A percentile compares a stretch with the other conserved stretches of the same genome.
These are phyloP conservation scores for Drechslerella stenobrocha DNA, from an alignment of 2,329 filamentous ascomycete genomes.

Conservation along the genomic window DNA sequence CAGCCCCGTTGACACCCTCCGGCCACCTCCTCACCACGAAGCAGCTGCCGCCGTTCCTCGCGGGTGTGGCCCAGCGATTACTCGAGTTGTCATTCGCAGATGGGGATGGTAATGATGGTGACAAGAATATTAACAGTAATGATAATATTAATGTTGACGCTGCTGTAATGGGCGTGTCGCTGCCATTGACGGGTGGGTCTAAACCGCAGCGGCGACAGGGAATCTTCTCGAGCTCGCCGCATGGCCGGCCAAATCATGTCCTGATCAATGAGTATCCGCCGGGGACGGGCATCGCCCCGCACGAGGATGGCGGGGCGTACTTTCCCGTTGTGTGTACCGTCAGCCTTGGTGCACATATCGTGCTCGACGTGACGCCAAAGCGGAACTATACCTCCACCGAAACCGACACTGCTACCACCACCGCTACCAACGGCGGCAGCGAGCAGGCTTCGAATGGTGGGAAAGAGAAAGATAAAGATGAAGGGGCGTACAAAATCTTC, in stretches of 20 bases:
- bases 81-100: conserved; percentile 44
- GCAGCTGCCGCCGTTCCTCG: conserved; percentile 74
- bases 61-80: conserved; percentile 68
- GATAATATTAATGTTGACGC: too few relatives aligned
- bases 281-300: conserved; percentile 93
- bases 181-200: too few relatives aligned
- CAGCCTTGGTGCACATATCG: conserved; percentile 75
- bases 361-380: conserved; percentile 68
- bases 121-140: too few relatives aligned
- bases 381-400: conserved; percentile 61
- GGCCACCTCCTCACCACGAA: conserved; percentile 73
- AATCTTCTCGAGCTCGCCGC: conserved; percentile 68
- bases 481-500: conserved; percentile 57
- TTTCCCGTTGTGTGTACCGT: conserved; percentile 86
- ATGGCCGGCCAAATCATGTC: conserved; percentile 81
- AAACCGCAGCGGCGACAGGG: conserved; percentile 55
- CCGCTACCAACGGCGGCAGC: background rate
- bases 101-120: background rate
- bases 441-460: conserved; percentile 53
- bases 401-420: conserved; percentile 54
- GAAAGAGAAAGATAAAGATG: conserved; percentile 57
- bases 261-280: conserved; percentile 89
- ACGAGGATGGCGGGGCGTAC: conserved; percentile 90
- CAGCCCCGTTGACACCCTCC: conserved; percentile 73
- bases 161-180: too few relatives aligned